Base-by-base conservation (phyloP, 257 asterid species). In the Primulina eburnea region DNA sequence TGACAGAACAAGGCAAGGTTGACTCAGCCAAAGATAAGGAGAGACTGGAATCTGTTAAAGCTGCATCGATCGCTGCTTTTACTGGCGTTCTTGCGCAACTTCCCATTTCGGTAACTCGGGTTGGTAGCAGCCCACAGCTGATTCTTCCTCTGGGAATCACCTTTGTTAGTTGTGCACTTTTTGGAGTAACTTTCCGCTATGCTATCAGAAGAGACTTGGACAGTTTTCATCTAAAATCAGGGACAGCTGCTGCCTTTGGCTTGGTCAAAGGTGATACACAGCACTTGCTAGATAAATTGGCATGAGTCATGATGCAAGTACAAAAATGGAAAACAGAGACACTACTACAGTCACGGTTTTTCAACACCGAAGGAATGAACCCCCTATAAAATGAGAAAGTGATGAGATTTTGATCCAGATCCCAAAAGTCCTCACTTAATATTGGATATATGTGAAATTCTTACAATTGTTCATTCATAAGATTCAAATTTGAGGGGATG, bases 161-260 rank as follows among this genome's bases (percentile, higher is more conserved):
- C 64, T 89, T 85, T 47, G 59, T 82, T 62, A 81, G 96, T 33
- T 93, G 96, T 74, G 96, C 97, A 26, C 82, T 93, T 58, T 93
- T 82, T 77, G 97, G 97, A 50, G 92, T 86, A 32, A 93, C 97
- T 70, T 91, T 81, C 67, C 89, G 97, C 6, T 89, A 90, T 83
- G 96, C 90, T 8, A 66, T 93, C 58, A 83, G 97, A 82, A 79
- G 96, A 80, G 95, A 93, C 79, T 77, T 89, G 86, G 96, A 89
- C 67, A 74, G 91, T 78, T 79, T 81, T 74, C 95, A 91, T 55
- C 89, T 91, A 66, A 93, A 93, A 82, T 76, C 95, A 7, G 99
- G 99, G 74, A 82, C 91, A 40, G 75, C 87, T 37, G 95, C 96
- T 26, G 97, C 96, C 50, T 93, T 93, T 77, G 99, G 88, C 68